Conservation (phyloP, 2,329 filamentous ascomycete species). For the Stagonosporopsis rhizophila region DNA sequence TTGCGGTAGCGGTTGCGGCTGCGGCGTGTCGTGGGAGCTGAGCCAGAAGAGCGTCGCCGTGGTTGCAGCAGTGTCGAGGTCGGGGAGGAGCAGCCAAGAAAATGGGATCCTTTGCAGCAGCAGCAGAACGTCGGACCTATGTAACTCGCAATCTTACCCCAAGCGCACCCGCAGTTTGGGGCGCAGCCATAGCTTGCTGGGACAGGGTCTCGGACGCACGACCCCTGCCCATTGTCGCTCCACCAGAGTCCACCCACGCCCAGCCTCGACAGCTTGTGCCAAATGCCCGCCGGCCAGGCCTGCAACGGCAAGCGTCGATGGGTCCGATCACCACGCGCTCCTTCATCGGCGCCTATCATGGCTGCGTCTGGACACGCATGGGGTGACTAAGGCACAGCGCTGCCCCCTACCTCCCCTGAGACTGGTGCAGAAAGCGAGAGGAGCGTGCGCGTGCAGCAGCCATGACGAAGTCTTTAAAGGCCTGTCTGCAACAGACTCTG, state of each 20-base stretch:
- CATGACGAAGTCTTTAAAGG: slow-evolving; percentile 4
- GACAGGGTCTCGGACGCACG: slow-evolving; percentile 4
- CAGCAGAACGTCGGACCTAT: slow-evolving; percentile 4
- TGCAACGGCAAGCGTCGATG: slow-evolving; percentile 5
- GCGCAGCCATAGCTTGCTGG: slow-evolving; percentile 9
- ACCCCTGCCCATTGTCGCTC: slow-evolving; percentile 5
- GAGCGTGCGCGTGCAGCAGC: not conserved
- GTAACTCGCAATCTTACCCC: slow-evolving; percentile 18
- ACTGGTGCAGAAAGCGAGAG: slow-evolving; percentile 8
- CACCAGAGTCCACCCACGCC: slow-evolving; percentile 6
- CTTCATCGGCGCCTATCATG: slow-evolving; percentile 3
- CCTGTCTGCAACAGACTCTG: not conserved
- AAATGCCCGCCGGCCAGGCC: not conserved
- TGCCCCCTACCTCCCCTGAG: not conserved
- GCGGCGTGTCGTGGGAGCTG: not conserved
- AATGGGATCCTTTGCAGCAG: not conserved
- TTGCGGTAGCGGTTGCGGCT: not conserved
- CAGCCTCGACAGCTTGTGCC: not conserved
- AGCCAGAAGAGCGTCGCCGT: not conserved
- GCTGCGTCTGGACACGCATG: not conserved
- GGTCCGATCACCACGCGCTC: not conserved
- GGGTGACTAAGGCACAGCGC: slow-evolving; percentile 1
- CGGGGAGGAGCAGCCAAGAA: not conserved
- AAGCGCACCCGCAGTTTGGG: slow-evolving; percentile 5
- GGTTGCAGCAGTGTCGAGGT: not conserved